Base-by-base conservation (phyloP, 2,329 filamentous ascomycete species). In the Diaporthe sp. region DNA sequence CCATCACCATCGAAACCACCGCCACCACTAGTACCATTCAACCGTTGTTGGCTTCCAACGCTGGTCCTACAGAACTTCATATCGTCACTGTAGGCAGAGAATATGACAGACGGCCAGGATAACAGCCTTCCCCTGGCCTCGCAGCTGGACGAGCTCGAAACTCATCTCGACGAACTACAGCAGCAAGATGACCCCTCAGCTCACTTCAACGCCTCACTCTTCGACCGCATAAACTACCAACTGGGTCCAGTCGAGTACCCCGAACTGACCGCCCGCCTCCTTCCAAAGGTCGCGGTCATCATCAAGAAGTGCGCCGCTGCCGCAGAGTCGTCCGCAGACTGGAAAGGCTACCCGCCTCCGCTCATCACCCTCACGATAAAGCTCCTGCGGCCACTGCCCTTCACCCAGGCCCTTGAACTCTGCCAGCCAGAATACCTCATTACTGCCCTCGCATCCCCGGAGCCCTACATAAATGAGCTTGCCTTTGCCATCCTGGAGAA, bases 401-500 rank as follows among this genome's bases (percentile, higher is more conserved):
- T 92, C 78, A 84, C 84, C 4, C 84, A 89, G 58, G 83, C 87
- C 22, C 83, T 92, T 76, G 82, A 85, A 2, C 81, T 92, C 10
- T 88, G 89, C 15, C 86, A 89, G 33, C 84, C 87, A 57, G 84
- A 87, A 8, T 84, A 87, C 19, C 80, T 92, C 4, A 82, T 90
- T 64, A 84, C 85, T 50, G 90, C 90, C 33, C 83, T 92, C 22
- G 81, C 81, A 61, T 91, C 90, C 1, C 86, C 89, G 1, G 84
- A 89, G 0, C 86, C 89, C 0, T 87, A 89, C 2, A 89, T 89
- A 40, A 91, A 90, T 79, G 82, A 91, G 22, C 87, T 92, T 33
- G 90, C 87, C 78, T 85, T 92, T 77, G 82, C 86, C 71, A 84
- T 92, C 71, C 78, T 92, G 38, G 84, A 88, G 75, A 92, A 92